phyloP scores from a whole-genome alignment of 2,329 filamentous ascomycete species.

The Westerdykella aurantiaca region DNA sequence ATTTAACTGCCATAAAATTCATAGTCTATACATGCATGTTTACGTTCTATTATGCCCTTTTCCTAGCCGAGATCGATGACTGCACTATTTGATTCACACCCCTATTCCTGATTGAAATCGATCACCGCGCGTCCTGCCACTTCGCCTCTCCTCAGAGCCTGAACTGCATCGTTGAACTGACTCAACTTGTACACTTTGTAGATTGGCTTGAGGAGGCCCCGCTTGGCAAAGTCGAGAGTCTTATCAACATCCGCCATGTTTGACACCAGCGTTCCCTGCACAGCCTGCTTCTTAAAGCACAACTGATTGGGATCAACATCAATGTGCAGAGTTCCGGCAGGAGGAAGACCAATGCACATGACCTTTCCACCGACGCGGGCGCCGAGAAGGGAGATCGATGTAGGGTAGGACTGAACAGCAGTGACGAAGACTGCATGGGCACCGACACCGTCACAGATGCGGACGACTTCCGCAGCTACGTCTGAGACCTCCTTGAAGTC shows the following conservation, averaged over 20 bases:
- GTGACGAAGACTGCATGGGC: conserved; percentile 39
- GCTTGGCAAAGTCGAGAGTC: conserved; percentile 44
- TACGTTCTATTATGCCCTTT: no score
- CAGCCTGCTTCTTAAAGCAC: conserved; percentile 32
- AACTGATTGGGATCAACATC: conserved; percentile 32
- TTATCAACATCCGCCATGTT: conserved; percentile 46
- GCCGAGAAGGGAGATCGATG: conserved; percentile 33
- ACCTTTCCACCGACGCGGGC: conserved; percentile 46
- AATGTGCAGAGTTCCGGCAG: conserved; percentile 25
- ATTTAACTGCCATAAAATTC: no score
- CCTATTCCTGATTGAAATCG: conserved; percentile 45
- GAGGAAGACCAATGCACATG: conserved; percentile 48
- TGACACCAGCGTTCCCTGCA: conserved; percentile 40
- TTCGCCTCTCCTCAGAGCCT: conserved; percentile 46
- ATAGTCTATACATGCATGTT: no score
- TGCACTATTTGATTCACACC: not conserved
- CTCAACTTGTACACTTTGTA: conserved; percentile 46
- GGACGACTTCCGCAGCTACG: conserved; percentile 30
- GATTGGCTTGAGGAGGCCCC: conserved; percentile 47
- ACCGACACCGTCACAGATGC: conserved; percentile 32
- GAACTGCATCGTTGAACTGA: conserved; percentile 47
- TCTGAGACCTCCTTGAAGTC: conserved; percentile 33
- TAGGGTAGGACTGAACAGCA: conserved; percentile 29
- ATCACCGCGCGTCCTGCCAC: conserved; percentile 51
- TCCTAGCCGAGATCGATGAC: no score